Percentiles rank a stretch among this genome's conserved stretches.
These are phyloP conservation scores for Penicillium tannophilum DNA, from an alignment of 495 filamentous ascomycete genomes.

Conservation along the genomic window DNA sequence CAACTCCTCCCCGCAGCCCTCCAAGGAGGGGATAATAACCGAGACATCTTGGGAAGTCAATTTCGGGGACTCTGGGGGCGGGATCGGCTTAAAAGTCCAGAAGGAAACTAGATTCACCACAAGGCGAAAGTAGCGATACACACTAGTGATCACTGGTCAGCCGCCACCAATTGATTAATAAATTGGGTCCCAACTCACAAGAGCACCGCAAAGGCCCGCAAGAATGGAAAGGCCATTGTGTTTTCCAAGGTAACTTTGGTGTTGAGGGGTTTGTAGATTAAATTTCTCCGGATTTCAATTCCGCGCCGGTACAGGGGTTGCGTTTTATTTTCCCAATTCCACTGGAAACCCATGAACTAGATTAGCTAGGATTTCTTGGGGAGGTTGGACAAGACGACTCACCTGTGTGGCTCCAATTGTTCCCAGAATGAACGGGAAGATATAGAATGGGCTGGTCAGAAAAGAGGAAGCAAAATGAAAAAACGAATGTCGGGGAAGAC, in stretches of 20 bases:
- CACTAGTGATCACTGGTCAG: conserved; percentile 28
- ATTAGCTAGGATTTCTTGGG: neutral
- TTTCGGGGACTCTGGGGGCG: conserved; percentile 61
- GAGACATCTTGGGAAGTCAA: conserved; percentile 71
- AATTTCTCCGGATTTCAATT: neutral
- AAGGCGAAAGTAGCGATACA: conserved; percentile 66
- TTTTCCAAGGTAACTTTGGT: neutral
- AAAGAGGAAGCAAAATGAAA: conserved; percentile 16
- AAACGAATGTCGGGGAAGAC: conserved; percentile 24
- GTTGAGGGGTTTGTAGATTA: neutral
- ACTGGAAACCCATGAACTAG: neutral
- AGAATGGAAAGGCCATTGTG: conserved; percentile 49
- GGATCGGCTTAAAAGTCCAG: conserved; percentile 64
- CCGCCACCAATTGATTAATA: neutral
- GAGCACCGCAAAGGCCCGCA: conserved; percentile 49
- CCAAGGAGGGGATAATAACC: conserved; percentile 71
- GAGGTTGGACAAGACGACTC: neutral
- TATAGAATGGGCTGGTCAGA: conserved; percentile 18
- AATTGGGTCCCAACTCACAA: conserved; percentile 39
- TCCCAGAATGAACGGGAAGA: conserved; percentile 3
- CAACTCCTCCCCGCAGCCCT: conserved; percentile 61
- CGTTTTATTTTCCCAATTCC: neutral
- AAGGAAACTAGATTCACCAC: conserved; percentile 67
- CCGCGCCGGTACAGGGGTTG: no score
- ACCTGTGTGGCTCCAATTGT: conserved; percentile 13